Conservation (phyloP, 225 moss, liverwort and hornwort species). For the Takakia lepidozioides region DNA sequence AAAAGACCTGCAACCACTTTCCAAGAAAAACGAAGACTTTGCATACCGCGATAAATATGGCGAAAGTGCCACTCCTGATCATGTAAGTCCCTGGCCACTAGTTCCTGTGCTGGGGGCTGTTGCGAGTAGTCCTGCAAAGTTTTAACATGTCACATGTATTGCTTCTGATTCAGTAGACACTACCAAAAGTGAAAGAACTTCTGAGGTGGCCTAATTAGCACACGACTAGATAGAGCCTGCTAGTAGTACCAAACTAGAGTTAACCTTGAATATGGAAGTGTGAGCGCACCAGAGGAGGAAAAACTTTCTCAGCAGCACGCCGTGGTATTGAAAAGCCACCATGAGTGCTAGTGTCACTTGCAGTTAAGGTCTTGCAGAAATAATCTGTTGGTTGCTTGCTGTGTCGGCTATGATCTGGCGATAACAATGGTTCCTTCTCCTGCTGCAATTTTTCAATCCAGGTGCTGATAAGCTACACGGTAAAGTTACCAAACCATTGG, state of each 20-base stretch:
- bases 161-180: too few species aligned
- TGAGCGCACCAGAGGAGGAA: conserved; percentile 34
- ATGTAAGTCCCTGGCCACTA: conserved; percentile 79
- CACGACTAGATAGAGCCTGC: too few species aligned
- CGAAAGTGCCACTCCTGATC: conserved; percentile 87
- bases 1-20: neutral
- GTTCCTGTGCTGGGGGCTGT: conserved; percentile 71
- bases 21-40: neutral
- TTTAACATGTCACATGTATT: too few species aligned
- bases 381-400: conserved; percentile 47
- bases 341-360: conserved; percentile 55
- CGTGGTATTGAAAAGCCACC: conserved; percentile 54
- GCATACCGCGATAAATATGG: conserved; percentile 73
- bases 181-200: too few species aligned
- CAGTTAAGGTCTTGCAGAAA: conserved; percentile 53
- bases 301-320: conserved; percentile 49
- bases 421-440: conserved; percentile 28
- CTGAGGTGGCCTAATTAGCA: too few species aligned
- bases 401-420: conserved; percentile 20
- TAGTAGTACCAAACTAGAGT: too few species aligned
- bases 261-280: too few species aligned
- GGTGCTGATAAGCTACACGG: too few species aligned
- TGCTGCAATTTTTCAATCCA: too few species aligned
- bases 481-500: too few species aligned
- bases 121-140: conserved; percentile 62